Evolutionary conservation across 352 stramenopile genomes (phyloP).

Genomic region (Elongisporangium prolatum): DNA sequence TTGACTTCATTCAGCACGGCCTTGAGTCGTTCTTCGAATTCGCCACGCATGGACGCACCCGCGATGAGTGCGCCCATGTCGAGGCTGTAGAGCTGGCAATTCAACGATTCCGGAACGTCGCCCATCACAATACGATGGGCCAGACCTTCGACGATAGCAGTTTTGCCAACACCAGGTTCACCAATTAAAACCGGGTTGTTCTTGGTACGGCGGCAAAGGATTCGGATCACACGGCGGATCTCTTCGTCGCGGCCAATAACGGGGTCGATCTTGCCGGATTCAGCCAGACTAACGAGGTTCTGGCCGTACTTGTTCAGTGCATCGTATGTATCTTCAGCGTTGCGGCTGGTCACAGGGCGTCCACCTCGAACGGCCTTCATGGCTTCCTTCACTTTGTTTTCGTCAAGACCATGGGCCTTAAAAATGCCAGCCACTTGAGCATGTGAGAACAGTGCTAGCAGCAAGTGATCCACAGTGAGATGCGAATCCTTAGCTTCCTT

Average conservation of each 20-base stretch:
- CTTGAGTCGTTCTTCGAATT: constrained; percentile 98
- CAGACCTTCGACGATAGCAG: constrained; percentile 93
- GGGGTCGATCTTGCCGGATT: constrained; percentile 96
- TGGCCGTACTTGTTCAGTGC: constrained; percentile 94
- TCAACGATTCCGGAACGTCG: constrained; percentile 93
- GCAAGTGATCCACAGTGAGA: constrained; percentile 61
- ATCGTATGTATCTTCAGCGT: constrained; percentile 90
- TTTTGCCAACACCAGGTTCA: constrained; percentile 97
- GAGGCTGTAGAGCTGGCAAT: constrained; percentile 89
- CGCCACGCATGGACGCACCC: constrained; percentile 96
- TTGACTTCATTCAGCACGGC: constrained; percentile 93
- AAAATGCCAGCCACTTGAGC: constrained; percentile 47
- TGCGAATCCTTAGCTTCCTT: constrained; percentile 84
- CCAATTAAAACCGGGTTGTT: constrained; percentile 98
- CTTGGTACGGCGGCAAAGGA: constrained; percentile 95
- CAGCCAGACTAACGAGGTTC: constrained; percentile 91
- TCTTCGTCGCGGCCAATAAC: constrained; percentile 98
- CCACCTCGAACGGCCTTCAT: constrained; percentile 57
- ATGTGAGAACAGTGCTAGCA: constrained; percentile 73
- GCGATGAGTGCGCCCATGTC: constrained; percentile 97
- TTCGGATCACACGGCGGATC: constrained; percentile 94
- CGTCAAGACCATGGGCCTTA: constrained; percentile 59
- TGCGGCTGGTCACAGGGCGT: constrained; percentile 65
- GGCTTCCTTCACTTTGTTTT: constrained; percentile 59
- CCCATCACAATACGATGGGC: constrained; percentile 95